phyloP scores from a whole-genome alignment of 371 early-diverging fungal species.

The Lichtheimia hyalospora region DNA sequence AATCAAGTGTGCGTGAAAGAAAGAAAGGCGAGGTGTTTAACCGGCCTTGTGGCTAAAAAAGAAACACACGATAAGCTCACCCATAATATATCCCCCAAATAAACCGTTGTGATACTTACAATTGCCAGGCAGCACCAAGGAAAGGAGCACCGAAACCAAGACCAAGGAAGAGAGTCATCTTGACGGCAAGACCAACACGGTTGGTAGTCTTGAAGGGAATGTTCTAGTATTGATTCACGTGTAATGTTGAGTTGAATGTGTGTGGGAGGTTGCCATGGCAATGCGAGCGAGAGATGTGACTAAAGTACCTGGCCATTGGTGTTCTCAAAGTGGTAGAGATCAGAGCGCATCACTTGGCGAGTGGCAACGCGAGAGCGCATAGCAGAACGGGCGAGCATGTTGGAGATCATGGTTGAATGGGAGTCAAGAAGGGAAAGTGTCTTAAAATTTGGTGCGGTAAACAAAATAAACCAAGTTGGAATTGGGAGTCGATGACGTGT shows the following conservation, averaged over 20 bases:
- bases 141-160: slow-evolving; percentile 60
- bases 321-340: slow-evolving; percentile 54
- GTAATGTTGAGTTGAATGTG: no score
- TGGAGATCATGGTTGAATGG: slow-evolving; percentile 31
- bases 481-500: neutral
- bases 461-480: neutral
- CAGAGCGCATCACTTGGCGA: slow-evolving; percentile 48
- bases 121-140: slow-evolving; percentile 50
- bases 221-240: slow-evolving; percentile 35
- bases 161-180: slow-evolving; percentile 52
- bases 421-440: slow-evolving; percentile 1
- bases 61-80: neutral
- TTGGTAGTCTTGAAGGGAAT: slow-evolving; percentile 65
- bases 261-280: no score
- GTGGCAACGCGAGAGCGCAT: slow-evolving; percentile 36
- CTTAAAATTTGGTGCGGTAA: neutral
- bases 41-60: slow-evolving; percentile 43
- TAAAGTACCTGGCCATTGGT: slow-evolving; percentile 37
- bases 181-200: slow-evolving; percentile 57
- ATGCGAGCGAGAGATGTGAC: no score
- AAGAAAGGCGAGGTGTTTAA: slow-evolving; percentile 14
- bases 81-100: no score
- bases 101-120: slow-evolving; percentile 30
- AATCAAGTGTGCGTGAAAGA: no score
- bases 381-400: slow-evolving; percentile 49